These are phyloP conservation scores for Leishmania turanica DNA, from an alignment of 208 protist species.

Conservation along the genomic window DNA sequence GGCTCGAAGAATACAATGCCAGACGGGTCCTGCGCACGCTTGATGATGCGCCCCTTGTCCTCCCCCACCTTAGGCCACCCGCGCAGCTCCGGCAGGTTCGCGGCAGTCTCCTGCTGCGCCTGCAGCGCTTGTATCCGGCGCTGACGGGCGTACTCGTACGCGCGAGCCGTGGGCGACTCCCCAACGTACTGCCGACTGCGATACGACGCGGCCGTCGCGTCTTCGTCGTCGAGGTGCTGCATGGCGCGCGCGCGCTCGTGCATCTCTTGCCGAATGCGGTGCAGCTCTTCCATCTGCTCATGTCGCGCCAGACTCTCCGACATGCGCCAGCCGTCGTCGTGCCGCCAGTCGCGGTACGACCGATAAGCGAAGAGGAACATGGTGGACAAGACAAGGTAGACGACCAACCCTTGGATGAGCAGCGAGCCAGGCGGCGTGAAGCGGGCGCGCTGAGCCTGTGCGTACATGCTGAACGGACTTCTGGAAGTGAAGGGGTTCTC, in stretches of 20 bases:
- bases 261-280: constrained; percentile 76
- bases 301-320: constrained; percentile 71
- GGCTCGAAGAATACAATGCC: constrained; percentile 81
- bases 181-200: constrained; percentile 34
- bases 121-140: constrained; percentile 54
- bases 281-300: constrained; percentile 74
- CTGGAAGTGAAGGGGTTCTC: constrained; percentile 64
- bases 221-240: constrained; percentile 15
- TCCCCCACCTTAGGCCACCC: constrained; percentile 68
- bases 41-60: constrained; percentile 65
- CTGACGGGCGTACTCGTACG: constrained; percentile 67
- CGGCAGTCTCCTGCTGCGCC: constrained; percentile 30
- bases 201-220: background rate
- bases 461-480: constrained; percentile 62
- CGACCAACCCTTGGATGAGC: constrained; percentile 61
- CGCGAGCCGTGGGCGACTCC: constrained; percentile 49
- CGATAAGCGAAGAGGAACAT: constrained; percentile 67
- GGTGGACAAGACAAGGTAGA: constrained; percentile 65
- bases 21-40: constrained; percentile 59
- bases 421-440: constrained; percentile 46
- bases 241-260: constrained; percentile 50
- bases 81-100: constrained; percentile 31
- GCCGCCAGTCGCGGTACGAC: constrained; percentile 63
- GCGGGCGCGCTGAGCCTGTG: constrained; percentile 47
- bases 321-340: constrained; percentile 86